These are phyloP conservation scores for Teunomyces panamensis DNA, from an alignment of 805 yeast species.

Conservation along the genomic window DNA sequence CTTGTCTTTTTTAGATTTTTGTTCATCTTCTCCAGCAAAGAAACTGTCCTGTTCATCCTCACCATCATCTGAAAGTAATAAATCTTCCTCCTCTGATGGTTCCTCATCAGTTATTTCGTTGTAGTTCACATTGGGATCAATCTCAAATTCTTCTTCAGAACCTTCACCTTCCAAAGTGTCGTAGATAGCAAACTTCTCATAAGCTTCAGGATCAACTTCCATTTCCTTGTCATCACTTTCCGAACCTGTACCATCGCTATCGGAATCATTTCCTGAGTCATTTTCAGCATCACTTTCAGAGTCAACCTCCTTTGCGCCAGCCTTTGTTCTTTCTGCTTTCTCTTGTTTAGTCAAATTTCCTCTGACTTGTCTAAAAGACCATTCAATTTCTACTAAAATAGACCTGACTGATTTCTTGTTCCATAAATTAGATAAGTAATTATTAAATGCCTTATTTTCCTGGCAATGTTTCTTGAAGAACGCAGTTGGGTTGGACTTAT, in stretches of 20 bases:
- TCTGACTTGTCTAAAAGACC: conserved; percentile 46
- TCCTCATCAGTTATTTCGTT: conserved; percentile 68
- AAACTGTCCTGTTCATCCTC: conserved; percentile 33
- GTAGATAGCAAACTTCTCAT: conserved; percentile 32
- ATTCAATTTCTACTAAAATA: conserved; percentile 36
- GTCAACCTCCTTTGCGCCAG: conserved; percentile 15
- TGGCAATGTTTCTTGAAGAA: conserved; percentile 44
- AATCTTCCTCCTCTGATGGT: conserved; percentile 38
- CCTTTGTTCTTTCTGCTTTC: conserved; percentile 22
- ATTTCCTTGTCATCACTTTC: conserved; percentile 18
- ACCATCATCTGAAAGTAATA: conserved; percentile 9
- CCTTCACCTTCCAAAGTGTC: conserved; percentile 44
- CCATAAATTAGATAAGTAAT: conserved; percentile 46
- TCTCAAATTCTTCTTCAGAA: conserved; percentile 30
- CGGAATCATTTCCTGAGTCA: conserved; percentile 12
- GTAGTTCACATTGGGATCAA: conserved; percentile 43
- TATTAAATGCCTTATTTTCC: conserved; percentile 39
- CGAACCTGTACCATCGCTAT: conserved; percentile 9
- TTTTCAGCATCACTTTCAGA: conserved; percentile 1
- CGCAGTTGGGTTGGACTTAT: conserved; percentile 43
- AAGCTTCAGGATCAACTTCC: conserved; percentile 21
- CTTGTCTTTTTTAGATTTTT: conserved; percentile 13
- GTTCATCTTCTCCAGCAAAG: conserved; percentile 20
- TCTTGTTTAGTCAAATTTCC: conserved; percentile 43
- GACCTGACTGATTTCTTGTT: conserved; percentile 41